Evolutionary conservation across 192 early-diverging fungal species (phyloP).

Genomic region (Coemansia sp.): DNA sequence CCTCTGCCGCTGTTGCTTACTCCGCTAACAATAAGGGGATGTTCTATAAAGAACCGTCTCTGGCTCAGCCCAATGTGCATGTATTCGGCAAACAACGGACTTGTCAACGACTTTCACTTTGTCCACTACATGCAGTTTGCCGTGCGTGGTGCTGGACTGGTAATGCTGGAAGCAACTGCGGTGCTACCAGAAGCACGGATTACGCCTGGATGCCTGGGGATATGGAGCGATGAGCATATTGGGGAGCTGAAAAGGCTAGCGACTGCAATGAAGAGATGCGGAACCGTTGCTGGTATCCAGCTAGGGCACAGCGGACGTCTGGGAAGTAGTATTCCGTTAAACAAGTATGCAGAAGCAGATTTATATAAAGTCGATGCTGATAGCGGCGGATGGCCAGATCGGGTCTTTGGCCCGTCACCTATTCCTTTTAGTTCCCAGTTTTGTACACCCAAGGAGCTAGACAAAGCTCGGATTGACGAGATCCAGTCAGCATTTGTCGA

Average conservation of each 20-base stretch:
- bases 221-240: slow-evolving; percentile 83
- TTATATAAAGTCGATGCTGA: slow-evolving; percentile 45
- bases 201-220: slow-evolving; percentile 70
- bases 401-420: slow-evolving; percentile 65
- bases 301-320: slow-evolving; percentile 84
- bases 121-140: slow-evolving; percentile 66
- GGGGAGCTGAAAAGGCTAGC: slow-evolving; percentile 40
- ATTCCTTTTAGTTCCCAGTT: slow-evolving; percentile 45
- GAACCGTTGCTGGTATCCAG: slow-evolving; percentile 68
- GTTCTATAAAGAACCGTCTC: slow-evolving; percentile 75
- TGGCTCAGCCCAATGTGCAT: slow-evolving; percentile 84
- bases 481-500: slow-evolving; percentile 63
- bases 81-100: slow-evolving; percentile 69
- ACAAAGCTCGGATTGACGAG: slow-evolving; percentile 64
- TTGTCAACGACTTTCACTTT: slow-evolving; percentile 65
- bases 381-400: slow-evolving; percentile 71
- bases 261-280: slow-evolving; percentile 62
- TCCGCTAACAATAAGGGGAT: slow-evolving; percentile 63
- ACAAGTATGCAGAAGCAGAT: slow-evolving; percentile 9
- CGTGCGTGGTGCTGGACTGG: slow-evolving; percentile 72
- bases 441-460: slow-evolving; percentile 56
- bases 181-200: slow-evolving; percentile 78
- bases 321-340: slow-evolving; percentile 46
- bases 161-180: slow-evolving; percentile 78
- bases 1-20: slow-evolving; percentile 59